These are phyloP conservation scores for Microbotryomycetes sp. DNA, from an alignment of 1,284 basidiomycete species.

Conservation along the genomic window DNA sequence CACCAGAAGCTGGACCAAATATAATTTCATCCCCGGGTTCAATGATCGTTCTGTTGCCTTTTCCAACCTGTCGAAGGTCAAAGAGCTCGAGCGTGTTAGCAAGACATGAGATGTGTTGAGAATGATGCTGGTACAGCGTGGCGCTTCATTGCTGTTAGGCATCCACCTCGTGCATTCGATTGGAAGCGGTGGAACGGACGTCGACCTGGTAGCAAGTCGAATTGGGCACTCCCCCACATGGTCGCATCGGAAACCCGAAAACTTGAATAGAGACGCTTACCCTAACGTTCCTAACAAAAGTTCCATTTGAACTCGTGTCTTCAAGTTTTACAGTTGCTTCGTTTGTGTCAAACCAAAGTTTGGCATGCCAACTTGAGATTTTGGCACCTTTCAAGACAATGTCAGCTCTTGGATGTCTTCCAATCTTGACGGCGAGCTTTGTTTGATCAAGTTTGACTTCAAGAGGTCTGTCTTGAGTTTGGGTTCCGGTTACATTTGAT, in stretches of 20 bases:
- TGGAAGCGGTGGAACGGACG: not conserved
- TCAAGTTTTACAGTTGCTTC: slow-evolving; percentile 29
- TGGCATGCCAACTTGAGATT: slow-evolving; percentile 31
- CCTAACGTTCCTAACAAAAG: slow-evolving; percentile 26
- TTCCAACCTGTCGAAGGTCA: slow-evolving; percentile 23
- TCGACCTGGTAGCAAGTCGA: not conserved
- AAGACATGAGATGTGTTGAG: not conserved
- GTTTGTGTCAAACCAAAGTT: slow-evolving; percentile 18
- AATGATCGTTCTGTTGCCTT: slow-evolving; percentile 31
- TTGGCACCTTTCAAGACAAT: slow-evolving; percentile 26
- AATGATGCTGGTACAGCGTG: not conserved
- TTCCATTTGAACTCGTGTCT: slow-evolving; percentile 35
- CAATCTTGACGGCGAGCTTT: slow-evolving; percentile 8
- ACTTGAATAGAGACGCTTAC: slow-evolving; percentile 11
- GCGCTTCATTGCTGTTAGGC: not conserved
- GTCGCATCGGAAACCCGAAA: not conserved
- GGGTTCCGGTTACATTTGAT: not conserved
- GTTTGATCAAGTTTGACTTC: slow-evolving; percentile 1
- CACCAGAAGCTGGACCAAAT: slow-evolving; percentile 26
- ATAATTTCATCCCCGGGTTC: slow-evolving; percentile 29
- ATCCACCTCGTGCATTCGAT: too few relatives aligned
- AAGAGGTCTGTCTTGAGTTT: slow-evolving; percentile 1
- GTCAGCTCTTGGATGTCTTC: slow-evolving; percentile 22
- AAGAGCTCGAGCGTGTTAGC: not conserved
- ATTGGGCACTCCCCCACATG: not conserved